Base-by-base conservation (phyloP, 768 basidiomycete species). In the Sarcodon sp. region DNA sequence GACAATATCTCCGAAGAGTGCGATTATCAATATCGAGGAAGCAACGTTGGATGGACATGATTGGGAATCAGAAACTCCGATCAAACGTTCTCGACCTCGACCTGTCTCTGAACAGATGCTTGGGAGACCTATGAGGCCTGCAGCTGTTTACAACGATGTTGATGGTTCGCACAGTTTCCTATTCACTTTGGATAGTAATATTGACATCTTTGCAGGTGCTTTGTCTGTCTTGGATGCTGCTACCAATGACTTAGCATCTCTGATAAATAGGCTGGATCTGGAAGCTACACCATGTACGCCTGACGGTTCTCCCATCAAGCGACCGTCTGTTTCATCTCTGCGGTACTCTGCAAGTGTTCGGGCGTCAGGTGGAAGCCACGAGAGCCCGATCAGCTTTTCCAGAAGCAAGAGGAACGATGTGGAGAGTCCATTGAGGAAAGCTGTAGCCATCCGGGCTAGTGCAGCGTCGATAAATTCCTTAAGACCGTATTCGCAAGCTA, bases 251-350 rank as follows among this genome's bases (percentile, higher is more conserved):
- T 72, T 90, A 3, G 87, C 83, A 0, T 76, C 76, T 48, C 66
- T 90, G 3, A 85, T 90, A 60, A 84, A 80, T 52, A 73, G 75
- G n/a, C 69, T 90, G n/a, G 83, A 88, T 53, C 68, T 90, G 3
- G 78, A 87, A 57, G 83, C 84, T 4, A 89, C 87, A 0, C 87
- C 86, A 0, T 68, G 69, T 2, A 70, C 77, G 3, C 62, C 70
- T 18, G 62, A 64, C 21, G 65, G 62, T 33, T 69, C 70, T 0
- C 62, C 66, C 13, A 50, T 57, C 15, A 47, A 49, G 35, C 49
- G 53, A 43, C 53, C 50, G 54, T 55, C 61, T 33, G 32, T 59
- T 44, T 50, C 54, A 16, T 49, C 55, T 32, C 57, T 58, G 11
- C 52, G 53, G 18, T 57, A 55, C 35, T 38, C 43, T 11, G 52